phyloP scores from a whole-genome alignment of 345 rosid genomes.

The Hibiscus tridactylites region DNA sequence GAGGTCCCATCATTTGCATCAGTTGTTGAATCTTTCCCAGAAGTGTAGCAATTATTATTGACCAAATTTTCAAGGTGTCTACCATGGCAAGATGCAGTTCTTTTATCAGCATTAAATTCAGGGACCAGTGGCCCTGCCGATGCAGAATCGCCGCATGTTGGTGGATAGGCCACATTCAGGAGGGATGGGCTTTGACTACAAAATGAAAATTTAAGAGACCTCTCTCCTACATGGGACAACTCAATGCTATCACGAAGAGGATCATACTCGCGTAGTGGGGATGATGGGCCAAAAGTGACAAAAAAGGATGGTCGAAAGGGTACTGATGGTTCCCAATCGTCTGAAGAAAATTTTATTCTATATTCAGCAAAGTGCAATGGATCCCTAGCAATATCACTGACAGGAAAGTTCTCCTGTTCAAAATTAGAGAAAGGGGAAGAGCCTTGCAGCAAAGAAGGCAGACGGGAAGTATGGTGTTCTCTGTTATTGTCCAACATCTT shows the following conservation, averaged over 20 bases:
- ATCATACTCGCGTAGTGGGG: slow-evolving; percentile 49
- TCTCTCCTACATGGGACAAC: slow-evolving; percentile 27
- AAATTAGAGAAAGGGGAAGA: slow-evolving; percentile 29
- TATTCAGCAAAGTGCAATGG: slow-evolving; percentile 19
- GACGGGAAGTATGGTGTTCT: slow-evolving; percentile 20
- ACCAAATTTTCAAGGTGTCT: slow-evolving; percentile 27
- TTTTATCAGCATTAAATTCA: slow-evolving; percentile 40
- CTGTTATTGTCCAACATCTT: slow-evolving; percentile 25
- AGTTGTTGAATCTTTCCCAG: slow-evolving; percentile 26
- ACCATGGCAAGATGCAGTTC: slow-evolving; percentile 29
- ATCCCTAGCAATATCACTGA: slow-evolving; percentile 14
- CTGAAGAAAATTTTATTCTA: slow-evolving; percentile 35
- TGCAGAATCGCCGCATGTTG: slow-evolving; percentile 24
- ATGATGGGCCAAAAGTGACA: slow-evolving; percentile 36
- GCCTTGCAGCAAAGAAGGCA: slow-evolving; percentile 23
- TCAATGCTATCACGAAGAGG: slow-evolving; percentile 57
- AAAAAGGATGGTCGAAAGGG: slow-evolving; percentile 71
- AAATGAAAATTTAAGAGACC: slow-evolving; percentile 26
- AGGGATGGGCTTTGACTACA: slow-evolving; percentile 27
- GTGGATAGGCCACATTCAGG: slow-evolving; percentile 27
- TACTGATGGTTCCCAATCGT: slow-evolving; percentile 85
- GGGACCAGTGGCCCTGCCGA: slow-evolving; percentile 14
- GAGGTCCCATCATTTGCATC: slow-evolving; percentile 43
- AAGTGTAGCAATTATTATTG: slow-evolving; percentile 24
- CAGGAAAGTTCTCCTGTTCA: slow-evolving; percentile 27